A percentile compares a stretch with the other conserved stretches of the same genome.
These are phyloP conservation scores for Gillenia trifoliata DNA, from an alignment of 306 rosid genomes.

Conservation along the genomic window DNA sequence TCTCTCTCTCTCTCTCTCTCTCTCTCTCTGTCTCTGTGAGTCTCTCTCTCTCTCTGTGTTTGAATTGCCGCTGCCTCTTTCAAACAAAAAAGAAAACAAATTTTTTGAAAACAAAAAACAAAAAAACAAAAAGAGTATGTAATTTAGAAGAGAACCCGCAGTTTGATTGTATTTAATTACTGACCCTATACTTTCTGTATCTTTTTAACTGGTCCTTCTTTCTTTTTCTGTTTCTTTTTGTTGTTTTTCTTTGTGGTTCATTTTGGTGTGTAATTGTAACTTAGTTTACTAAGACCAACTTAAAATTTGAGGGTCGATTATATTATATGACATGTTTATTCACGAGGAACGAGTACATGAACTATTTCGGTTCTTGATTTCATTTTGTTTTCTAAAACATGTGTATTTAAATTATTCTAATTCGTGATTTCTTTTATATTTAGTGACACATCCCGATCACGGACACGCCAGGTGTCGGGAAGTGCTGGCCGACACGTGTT, in stretches of 20 bases:
- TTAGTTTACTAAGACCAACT: background rate
- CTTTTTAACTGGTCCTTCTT: background rate
- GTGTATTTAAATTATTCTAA: too few species aligned
- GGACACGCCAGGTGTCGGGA: too few species aligned
- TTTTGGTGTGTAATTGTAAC: background rate
- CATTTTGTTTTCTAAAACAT: background rate
- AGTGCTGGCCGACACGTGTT: too few species aligned
- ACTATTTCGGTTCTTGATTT: too few species aligned
- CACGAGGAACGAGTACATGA: too few species aligned
- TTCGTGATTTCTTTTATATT: too few species aligned
- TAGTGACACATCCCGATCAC: too few species aligned
- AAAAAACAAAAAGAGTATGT: background rate
- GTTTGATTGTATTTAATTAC: background rate
- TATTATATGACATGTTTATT: background rate
- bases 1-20: conserved; percentile 10
- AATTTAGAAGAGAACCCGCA: background rate
- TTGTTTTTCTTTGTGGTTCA: background rate
- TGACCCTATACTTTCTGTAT: background rate
- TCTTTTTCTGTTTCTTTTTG: background rate
- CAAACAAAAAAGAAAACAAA: conserved; percentile 20
- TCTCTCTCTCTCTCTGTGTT: conserved; percentile 10
- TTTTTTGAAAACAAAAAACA: background rate
- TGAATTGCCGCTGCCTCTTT: conserved; percentile 56
- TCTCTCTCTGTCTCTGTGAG: conserved; percentile 9
- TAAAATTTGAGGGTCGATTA: background rate